phyloP scores from a whole-genome alignment of 2,329 filamentous ascomycete genomes.

The Alternaria infectoria region DNA sequence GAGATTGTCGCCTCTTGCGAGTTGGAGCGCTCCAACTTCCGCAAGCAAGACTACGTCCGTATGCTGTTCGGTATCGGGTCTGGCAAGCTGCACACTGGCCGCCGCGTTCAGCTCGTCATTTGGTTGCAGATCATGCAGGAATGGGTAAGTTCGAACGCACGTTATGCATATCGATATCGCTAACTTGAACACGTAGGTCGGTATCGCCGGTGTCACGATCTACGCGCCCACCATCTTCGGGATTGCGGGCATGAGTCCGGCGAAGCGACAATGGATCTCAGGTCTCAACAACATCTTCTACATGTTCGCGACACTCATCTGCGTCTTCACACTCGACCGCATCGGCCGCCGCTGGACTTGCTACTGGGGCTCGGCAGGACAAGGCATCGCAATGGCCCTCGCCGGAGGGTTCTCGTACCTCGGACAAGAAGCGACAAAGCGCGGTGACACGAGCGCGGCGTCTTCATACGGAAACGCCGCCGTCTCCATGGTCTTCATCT shows the following conservation, averaged over 20 bases:
- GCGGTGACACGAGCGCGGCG: conserved; percentile 55
- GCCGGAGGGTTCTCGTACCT: conserved; percentile 67
- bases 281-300: conserved; percentile 60
- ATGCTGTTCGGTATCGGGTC: conserved; percentile 73
- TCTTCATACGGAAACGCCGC: conserved; percentile 67
- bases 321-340: conserved; percentile 72
- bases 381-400: conserved; percentile 71
- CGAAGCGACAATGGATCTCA: conserved; percentile 51
- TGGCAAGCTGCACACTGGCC: conserved; percentile 68
- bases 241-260: conserved; percentile 68
- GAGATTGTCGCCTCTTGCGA: conserved; percentile 71
- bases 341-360: conserved; percentile 73
- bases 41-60: conserved; percentile 65
- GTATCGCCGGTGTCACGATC: conserved; percentile 67
- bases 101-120: conserved; percentile 72
- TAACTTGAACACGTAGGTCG: neutral
- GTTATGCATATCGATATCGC: conserved; percentile 47
- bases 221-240: conserved; percentile 64
- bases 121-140: conserved; percentile 76
- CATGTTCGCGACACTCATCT: conserved; percentile 70
- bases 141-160: conserved; percentile 61
- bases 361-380: conserved; percentile 70
- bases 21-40: conserved; percentile 58
- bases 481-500: conserved; percentile 74
- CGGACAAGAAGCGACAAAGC: conserved; percentile 56